Conservation (phyloP, 192 early-diverging fungal species). For the Podila epigama region DNA sequence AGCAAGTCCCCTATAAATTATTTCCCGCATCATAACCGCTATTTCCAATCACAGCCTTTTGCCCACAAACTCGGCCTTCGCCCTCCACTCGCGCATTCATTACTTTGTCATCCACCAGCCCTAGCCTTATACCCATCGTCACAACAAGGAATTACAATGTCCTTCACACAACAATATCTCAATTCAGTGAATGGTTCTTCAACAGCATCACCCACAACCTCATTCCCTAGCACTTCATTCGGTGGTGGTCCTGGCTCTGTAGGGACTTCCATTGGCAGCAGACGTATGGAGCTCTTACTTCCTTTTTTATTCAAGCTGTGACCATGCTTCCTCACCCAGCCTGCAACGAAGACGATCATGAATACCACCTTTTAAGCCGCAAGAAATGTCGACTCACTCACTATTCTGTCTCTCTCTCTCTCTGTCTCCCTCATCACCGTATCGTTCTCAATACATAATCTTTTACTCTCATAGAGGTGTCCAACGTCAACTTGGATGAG, state of each 20-base stretch:
- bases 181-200: slow-evolving; percentile 36
- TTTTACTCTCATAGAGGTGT: slow-evolving; percentile 12
- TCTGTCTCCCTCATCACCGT: background rate
- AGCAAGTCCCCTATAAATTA: no score
- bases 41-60: no score
- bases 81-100: background rate
- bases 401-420: background rate
- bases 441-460: background rate
- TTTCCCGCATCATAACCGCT: no score
- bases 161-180: slow-evolving; percentile 36
- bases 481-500: slow-evolving; percentile 51
- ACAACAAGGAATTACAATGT: background rate
- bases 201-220: slow-evolving; percentile 11
- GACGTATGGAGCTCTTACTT: background rate
- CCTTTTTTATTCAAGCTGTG: background rate
- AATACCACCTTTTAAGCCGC: no score
- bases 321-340: no score
- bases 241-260: slow-evolving; percentile 6
- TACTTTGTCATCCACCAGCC: background rate
- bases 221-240: slow-evolving; percentile 20
- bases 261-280: slow-evolving; percentile 3
- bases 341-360: no score
- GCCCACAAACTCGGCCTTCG: no score
- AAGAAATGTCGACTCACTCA: no score
- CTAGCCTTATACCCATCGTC: background rate